Conservation (phyloP, 495 filamentous ascomycete genomes). For the Xylaria castorea region DNA sequence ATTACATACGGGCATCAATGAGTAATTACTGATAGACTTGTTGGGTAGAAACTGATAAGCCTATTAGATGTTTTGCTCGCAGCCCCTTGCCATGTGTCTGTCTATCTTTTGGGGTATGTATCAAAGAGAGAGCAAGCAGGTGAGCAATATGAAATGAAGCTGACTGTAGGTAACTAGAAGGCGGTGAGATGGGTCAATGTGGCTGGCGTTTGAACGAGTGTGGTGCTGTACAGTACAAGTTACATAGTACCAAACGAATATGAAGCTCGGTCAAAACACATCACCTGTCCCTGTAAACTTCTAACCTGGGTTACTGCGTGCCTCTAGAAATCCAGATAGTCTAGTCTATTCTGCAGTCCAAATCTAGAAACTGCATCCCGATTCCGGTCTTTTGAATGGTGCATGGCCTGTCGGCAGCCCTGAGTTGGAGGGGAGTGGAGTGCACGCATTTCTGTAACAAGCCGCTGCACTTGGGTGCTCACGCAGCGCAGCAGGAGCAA, state of each 20-base stretch:
- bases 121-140: conserved; percentile 10
- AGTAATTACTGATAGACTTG: not conserved
- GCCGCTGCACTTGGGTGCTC: conserved; percentile 14
- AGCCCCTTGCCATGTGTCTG: conserved; percentile 9
- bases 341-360: conserved; percentile 1
- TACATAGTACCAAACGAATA: not conserved
- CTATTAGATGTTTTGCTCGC: not conserved
- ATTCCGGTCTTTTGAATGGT: conserved; percentile 12
- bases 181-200: conserved; percentile 7
- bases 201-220: conserved; percentile 11
- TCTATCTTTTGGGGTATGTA: not conserved
- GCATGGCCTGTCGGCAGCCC: not conserved
- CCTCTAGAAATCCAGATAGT: not conserved
- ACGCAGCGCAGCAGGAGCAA: conserved; percentile 7
- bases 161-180: not conserved
- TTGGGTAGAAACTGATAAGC: not conserved
- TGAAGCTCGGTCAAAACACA: not conserved
- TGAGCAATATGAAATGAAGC: not conserved
- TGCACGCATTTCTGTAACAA: conserved; percentile 9
- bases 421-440: conserved; percentile 21
- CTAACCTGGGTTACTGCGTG: not conserved
- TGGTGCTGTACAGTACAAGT: no score
- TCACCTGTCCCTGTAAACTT: not conserved
- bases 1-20: not conserved
- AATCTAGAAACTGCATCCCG: not conserved